Conservation (phyloP, 768 basidiomycete species). For the Mycena belliarum region DNA sequence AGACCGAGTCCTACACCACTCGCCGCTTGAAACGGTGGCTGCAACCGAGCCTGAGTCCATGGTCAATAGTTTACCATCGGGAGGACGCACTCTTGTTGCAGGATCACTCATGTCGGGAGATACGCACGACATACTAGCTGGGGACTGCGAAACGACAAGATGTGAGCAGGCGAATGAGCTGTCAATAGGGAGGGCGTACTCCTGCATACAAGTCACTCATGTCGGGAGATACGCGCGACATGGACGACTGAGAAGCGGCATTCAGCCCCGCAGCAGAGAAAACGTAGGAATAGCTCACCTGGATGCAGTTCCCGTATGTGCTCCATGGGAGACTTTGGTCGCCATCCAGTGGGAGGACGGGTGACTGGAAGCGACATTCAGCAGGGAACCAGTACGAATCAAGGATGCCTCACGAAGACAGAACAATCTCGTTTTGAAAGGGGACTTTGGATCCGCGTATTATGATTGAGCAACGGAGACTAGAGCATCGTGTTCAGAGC, state of each 20-base stretch:
- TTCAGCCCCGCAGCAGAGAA: too few relatives aligned
- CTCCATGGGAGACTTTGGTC: background rate
- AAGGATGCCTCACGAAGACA: background rate
- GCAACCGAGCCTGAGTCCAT: too few relatives aligned
- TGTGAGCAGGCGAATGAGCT: background rate
- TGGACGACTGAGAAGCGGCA: background rate
- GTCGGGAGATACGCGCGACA: background rate
- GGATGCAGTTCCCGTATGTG: background rate
- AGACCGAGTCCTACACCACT: background rate
- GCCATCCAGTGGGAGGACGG: background rate
- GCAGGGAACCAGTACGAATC: too few relatives aligned
- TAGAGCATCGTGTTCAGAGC: background rate
- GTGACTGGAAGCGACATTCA: background rate
- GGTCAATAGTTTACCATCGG: background rate
- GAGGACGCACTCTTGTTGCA: background rate
- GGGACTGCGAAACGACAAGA: background rate
- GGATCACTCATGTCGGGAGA: background rate
- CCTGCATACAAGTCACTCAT: background rate
- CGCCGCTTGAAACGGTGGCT: background rate
- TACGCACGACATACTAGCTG: background rate
- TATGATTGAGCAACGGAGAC: background rate
- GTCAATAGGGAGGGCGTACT: background rate
- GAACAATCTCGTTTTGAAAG: too few relatives aligned
- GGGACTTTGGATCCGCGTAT: background rate
- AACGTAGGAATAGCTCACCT: too few relatives aligned